Evolutionary conservation across 2,329 filamentous ascomycete species (phyloP), one percentile per base, ranked within the genome.

Genomic region (Aspergillus sp.): DNA sequence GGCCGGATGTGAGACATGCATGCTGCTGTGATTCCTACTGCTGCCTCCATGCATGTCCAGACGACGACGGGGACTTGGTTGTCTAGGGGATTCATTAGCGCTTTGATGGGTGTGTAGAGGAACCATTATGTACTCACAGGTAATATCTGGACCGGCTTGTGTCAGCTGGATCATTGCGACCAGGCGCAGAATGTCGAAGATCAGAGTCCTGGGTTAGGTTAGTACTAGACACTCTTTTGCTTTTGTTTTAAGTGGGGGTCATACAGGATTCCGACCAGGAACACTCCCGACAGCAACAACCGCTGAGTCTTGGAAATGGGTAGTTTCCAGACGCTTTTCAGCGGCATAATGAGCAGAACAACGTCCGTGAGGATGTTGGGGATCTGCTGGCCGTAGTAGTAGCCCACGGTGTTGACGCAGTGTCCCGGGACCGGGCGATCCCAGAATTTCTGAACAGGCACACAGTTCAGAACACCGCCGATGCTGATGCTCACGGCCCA

Each of bases 21-120:
- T 28, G 72, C 72, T 1, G 69, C 70, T 7, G 65, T 66, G 38
- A 74, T 73, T 15, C 66, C 71, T 0, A 72, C 70, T 0, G 69
- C 68, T 1, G 69, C 67, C 57, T 74, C 71, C 19, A 69, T 64
- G 39, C 70, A 72, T 0, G 72, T 74, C 71, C 71, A 74, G n/a
- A 73, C 67, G 13, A 65, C 67, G 23, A 63, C 59, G 6, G 68
- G 67, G 30, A 69, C 65, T 72, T 73, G 69, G 45, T 73, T 66
- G 28, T 70, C 71, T 73, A 12, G 10, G 19, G 21, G 2, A 7
- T 5, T 36, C 5, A 13, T 39, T 10, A 21, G 32, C 7, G 32
- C 15, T n/a, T 23, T 39, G 12, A 28, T 23, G 17, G n/a, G 9
- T 30, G 52, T 1, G 17, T 3, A 5, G 43, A 21, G 63, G 57